Evolutionary conservation across 768 basidiomycete genomes (phyloP).

Genomic region (Cantharellus anzutake): DNA sequence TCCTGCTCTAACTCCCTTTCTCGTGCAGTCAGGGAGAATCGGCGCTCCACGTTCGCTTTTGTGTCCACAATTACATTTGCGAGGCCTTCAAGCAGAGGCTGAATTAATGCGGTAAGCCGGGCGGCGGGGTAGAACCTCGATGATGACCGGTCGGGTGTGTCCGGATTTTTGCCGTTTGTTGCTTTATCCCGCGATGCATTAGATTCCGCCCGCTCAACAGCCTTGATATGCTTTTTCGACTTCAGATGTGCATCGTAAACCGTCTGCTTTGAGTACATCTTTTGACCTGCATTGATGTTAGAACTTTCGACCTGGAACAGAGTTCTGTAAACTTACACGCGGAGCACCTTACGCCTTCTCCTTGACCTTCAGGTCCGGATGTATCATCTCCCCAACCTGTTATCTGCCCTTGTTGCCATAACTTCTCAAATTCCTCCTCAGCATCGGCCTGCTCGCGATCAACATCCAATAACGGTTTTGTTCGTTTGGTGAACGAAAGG

Average conservation of each 20-base stretch:
- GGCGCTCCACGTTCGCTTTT: conserved; percentile 87
- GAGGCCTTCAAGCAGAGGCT: conserved; percentile 46
- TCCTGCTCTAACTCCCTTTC: conserved; percentile 94
- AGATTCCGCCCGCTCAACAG: conserved; percentile 33
- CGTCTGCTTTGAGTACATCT: conserved; percentile 88
- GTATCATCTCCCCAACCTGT: conserved; percentile 48
- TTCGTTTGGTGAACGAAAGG: conserved; percentile 66
- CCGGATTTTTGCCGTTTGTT: not conserved
- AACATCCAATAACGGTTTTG: conserved; percentile 65
- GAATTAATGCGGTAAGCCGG: conserved; percentile 47
- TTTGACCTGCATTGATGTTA: conserved; percentile 46
- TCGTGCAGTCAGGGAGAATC: conserved; percentile 90
- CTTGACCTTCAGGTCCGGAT: conserved; percentile 25
- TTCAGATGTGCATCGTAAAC: conserved; percentile 93
- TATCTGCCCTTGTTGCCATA: conserved; percentile 65
- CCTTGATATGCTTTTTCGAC: conserved; percentile 92
- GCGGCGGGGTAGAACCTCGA: conserved; percentile 47
- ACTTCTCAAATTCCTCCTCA: conserved; percentile 48
- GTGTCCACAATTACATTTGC: conserved; percentile 62
- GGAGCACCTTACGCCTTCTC: conserved; percentile 80
- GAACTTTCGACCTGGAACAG: not conserved
- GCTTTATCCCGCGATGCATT: conserved; percentile 9
- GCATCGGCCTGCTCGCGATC: conserved; percentile 45
- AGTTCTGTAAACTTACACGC: conserved; percentile 44
- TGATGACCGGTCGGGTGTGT: conserved; percentile 9